Conservation (phyloP, 2,329 filamentous ascomycete species). For the Fusarium drepaniforme region DNA sequence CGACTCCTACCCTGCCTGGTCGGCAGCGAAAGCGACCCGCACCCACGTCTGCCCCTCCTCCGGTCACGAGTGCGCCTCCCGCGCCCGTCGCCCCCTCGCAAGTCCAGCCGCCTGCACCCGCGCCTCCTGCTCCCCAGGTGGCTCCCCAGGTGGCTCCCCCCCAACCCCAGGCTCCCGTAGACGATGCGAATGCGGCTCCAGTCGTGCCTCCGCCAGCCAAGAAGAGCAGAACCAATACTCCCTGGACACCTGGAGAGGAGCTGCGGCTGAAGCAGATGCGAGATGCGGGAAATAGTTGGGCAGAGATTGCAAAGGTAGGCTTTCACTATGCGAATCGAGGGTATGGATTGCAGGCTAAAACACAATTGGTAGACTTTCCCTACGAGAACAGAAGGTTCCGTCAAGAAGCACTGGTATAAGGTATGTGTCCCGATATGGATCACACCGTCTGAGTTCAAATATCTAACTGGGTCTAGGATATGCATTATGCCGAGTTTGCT, state of each 20-base stretch:
- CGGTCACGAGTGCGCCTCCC: slow-evolving; percentile 49
- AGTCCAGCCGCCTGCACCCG: slow-evolving; percentile 47
- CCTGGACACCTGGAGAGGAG: slow-evolving; percentile 96
- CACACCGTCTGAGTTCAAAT: neutral
- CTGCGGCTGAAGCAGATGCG: slow-evolving; percentile 93
- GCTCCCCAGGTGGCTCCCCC: slow-evolving; percentile 34
- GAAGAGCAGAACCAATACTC: slow-evolving; percentile 98
- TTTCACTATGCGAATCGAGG: neutral
- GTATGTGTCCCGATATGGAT: slow-evolving; percentile 59
- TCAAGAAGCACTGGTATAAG: slow-evolving; percentile 99
- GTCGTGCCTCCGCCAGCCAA: slow-evolving; percentile 73
- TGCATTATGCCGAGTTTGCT: slow-evolving; percentile 99
- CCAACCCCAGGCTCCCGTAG: slow-evolving; percentile 45
- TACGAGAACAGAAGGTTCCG: slow-evolving; percentile 92
- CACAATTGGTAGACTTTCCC: slow-evolving; percentile 82
- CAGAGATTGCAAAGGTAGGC: slow-evolving; percentile 97
- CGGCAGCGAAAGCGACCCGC: slow-evolving; percentile 58
- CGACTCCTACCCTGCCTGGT: slow-evolving; percentile 51
- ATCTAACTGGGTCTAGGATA: slow-evolving; percentile 72
- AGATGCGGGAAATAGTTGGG: slow-evolving; percentile 94
- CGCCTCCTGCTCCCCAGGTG: slow-evolving; percentile 47
- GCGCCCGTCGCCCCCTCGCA: slow-evolving; percentile 50
- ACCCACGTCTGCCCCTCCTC: slow-evolving; percentile 54
- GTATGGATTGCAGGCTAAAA: slow-evolving; percentile 13
- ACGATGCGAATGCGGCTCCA: slow-evolving; percentile 48